Base-by-base conservation (phyloP, 2,329 filamentous ascomycete species). In the Sarocladiaceae sp. region DNA sequence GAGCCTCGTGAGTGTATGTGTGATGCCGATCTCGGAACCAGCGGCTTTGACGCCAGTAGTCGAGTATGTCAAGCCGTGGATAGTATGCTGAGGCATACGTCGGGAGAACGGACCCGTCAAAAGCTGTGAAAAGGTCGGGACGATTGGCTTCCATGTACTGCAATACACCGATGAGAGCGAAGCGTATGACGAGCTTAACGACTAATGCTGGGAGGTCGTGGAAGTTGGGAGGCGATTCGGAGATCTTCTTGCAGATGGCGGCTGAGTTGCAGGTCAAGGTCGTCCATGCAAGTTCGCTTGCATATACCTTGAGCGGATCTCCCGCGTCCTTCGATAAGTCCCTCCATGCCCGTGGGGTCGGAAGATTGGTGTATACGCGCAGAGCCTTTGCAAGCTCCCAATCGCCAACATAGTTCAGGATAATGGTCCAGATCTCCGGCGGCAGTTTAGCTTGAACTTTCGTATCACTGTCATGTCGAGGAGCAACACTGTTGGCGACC, bases 151-250 rank as follows among this genome's bases (percentile, higher is more conserved):
- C 82, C 57, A 84, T 71, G 59, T 81, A 91, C 2, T 82, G 80
- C 29, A 97, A 80, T 3, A 96, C 82, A 12, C 88, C 83, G 15
- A 86, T 87, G 59, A 93, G 85, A 37, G 86, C 88, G 66, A 97
- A 97, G 58, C 94, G 91, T 73, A 97, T 90, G 59, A 96, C 91
- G 36, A 96, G 80, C 62, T 92, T 91, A 56, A 94, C 88, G 33
- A 89, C 88, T 1, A 95, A 76, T 2, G 86, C 86, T 0, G 91
- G 94, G 12, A 97, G 77, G 57, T 86, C 77, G 57, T 74, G 73
- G 58, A 90, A 87, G 23, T 82, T 82, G 29, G 87, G 83, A 0
- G 87, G 85, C 17, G 88, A 87, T 33, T 82, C 70, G 6, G 86
- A 81, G 36, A 96, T 79, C 60, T 89, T 85, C 50, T 83, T 80